phyloP scores from a whole-genome alignment of 805 yeast genomes.

The Starmera caribaea region DNA sequence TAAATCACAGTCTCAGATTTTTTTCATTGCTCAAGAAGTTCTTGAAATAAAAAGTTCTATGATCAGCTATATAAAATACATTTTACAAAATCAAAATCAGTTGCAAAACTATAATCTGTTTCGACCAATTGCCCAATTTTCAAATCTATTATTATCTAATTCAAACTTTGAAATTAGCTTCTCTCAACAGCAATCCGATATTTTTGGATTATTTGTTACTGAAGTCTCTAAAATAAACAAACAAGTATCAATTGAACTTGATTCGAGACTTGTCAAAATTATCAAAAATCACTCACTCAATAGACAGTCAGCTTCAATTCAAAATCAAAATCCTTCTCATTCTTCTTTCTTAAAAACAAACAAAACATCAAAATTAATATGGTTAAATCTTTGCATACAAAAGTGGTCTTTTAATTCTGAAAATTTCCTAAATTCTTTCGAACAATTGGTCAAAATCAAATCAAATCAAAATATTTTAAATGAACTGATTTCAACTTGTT shows the following conservation, averaged over 20 bases:
- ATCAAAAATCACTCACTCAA: conserved; percentile 9
- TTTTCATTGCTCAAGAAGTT: conserved; percentile 10
- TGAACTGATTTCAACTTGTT: conserved; percentile 32
- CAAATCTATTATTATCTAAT: conserved; percentile 6
- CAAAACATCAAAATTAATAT: conserved; percentile 18
- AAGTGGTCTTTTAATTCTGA: conserved; percentile 24
- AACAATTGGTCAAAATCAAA: conserved; percentile 22
- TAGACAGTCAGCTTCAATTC: conserved; percentile 6
- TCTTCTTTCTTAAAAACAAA: conserved; percentile 13
- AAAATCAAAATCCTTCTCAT: conserved; percentile 1
- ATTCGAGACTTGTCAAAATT: conserved; percentile 4
- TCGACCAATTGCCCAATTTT: conserved; percentile 7
- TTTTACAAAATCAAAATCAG: conserved; percentile 1
- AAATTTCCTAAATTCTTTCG: conserved; percentile 23
- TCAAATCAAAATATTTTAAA: conserved; percentile 20
- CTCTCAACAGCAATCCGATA: conserved; percentile 5
- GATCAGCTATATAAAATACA: conserved; percentile 5
- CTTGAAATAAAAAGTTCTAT: conserved; percentile 6
- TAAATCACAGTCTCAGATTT: conserved; percentile 1
- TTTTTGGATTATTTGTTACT: conserved; percentile 1
- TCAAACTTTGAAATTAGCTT: conserved; percentile 4
- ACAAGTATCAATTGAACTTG: conserved; percentile 3
- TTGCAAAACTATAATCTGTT: not conserved
- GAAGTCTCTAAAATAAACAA: not conserved
- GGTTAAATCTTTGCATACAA: conserved; percentile 27